These are phyloP conservation scores for Penicillium waksmanii DNA, from an alignment of 495 filamentous ascomycete genomes.

Conservation along the genomic window DNA sequence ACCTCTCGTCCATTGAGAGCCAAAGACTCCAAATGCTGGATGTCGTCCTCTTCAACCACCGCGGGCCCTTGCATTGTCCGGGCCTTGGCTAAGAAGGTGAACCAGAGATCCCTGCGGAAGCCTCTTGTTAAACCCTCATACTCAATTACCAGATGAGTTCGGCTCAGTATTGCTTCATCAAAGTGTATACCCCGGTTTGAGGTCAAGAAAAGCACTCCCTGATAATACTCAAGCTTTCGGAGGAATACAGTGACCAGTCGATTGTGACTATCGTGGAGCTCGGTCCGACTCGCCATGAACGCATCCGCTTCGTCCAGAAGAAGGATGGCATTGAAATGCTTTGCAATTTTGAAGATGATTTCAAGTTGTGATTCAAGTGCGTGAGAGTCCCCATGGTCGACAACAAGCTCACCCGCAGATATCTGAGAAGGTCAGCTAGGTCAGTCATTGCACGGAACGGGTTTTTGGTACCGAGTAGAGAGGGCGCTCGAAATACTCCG, in stretches of 20 bases:
- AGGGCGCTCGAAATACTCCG: constrained; percentile 30
- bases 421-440: too few species aligned
- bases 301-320: constrained; percentile 52
- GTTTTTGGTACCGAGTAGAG: constrained; percentile 29
- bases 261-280: constrained; percentile 24
- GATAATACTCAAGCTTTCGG: constrained; percentile 60
- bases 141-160: constrained; percentile 47
- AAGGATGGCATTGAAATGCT: constrained; percentile 37
- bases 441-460: not conserved
- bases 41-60: constrained; percentile 17
- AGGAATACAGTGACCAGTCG: constrained; percentile 42
- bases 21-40: constrained; percentile 21
- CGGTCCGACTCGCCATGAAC: constrained; percentile 36
- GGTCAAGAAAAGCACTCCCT: constrained; percentile 42
- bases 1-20: constrained; percentile 33
- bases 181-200: constrained; percentile 32
- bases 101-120: constrained; percentile 30
- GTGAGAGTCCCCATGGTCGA: constrained; percentile 16
- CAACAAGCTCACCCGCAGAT: too few species aligned
- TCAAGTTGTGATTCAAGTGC: constrained; percentile 27
- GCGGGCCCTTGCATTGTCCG: constrained; percentile 23
- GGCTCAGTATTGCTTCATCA: constrained; percentile 49
- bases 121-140: constrained; percentile 39
- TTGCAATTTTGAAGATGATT: constrained; percentile 30
- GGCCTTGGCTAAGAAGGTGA: constrained; percentile 17